phyloP scores from a whole-genome alignment of 805 yeast genomes.

The Lipomyces spencermartinsiae region DNA sequence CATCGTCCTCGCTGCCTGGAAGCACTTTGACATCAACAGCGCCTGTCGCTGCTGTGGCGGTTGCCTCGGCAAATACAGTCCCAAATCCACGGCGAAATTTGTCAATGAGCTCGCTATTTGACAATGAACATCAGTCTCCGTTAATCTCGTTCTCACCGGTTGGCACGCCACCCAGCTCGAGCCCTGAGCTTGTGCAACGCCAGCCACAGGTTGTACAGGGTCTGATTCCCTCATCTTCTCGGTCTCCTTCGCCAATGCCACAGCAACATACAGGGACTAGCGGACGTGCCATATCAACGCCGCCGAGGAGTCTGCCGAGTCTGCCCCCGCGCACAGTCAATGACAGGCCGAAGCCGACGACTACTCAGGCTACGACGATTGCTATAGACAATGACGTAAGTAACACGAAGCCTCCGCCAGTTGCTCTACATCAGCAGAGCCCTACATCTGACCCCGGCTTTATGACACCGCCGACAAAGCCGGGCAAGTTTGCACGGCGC shows the following conservation, averaged over 20 bases:
- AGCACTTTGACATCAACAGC: conserved; percentile 8
- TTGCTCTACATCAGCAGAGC: not conserved
- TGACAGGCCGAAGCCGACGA: not conserved
- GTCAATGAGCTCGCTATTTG: conserved; percentile 10
- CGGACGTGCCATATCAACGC: conserved; percentile 12
- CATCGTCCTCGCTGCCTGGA: conserved; percentile 25
- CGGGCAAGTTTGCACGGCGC: conserved; percentile 9
- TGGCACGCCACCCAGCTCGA: conserved; percentile 14
- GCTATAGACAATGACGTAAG: not conserved
- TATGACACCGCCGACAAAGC: not conserved
- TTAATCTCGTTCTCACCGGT: conserved; percentile 19
- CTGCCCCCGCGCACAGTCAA: not conserved
- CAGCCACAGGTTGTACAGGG: not conserved
- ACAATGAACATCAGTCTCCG: conserved; percentile 1
- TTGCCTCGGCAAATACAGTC: not conserved
- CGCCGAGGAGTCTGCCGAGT: not conserved
- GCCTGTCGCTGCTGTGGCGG: not conserved
- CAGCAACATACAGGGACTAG: conserved; percentile 1
- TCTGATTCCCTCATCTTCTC: conserved; percentile 10
- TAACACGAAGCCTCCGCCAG: not conserved
- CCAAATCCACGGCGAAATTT: conserved; percentile 7
- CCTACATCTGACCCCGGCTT: not conserved
- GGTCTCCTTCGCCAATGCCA: conserved; percentile 24
- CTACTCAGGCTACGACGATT: not conserved
- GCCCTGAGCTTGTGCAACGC: not conserved